Base-by-base conservation (phyloP, 2,329 filamentous ascomycete species). In the Curvularia sp. region DNA sequence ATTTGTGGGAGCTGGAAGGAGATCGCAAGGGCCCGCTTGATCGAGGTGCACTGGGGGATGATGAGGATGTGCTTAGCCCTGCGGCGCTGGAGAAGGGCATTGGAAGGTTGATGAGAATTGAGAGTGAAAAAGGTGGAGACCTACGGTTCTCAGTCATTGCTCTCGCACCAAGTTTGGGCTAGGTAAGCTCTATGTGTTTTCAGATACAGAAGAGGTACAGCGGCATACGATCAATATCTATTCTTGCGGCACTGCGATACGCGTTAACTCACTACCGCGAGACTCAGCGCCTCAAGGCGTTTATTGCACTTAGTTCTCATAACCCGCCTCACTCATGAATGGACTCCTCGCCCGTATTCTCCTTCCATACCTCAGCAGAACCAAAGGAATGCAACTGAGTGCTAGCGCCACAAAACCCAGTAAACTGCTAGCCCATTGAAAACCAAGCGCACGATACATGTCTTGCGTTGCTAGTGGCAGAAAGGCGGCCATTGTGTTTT, bases 401-500 rank as follows among this genome's bases (percentile, higher is more conserved):
- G 69, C 55, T 44, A 84, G 56, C 8, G 79, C 79, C 1, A 82
- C 48, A 35, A 83, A 80, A 0, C 72, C 82, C 22, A 84, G 62
- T 24, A 84, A 57, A 18, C 74, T 80, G 61, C 81, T 83, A 26
- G 82, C 82, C 81, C 81, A 84, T 1, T 80, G 73, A 47, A 82
- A 82, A 0, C 81, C 82, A 9, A 85, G 64, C 30, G 75, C 76
- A 1, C 73, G 73, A 62, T 84, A 84, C 80, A 84, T 81, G 42
- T 70, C 76, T 57, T 78, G 73, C 18, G 80, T 78, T 0, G 81
- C 80, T 22, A 85, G 64, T 0, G 82, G 82, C 54, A 84, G 63
- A 43, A 83, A 80, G 0, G 77, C 82, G 1, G 81, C 79, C 42
- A 82, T 77, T 4, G 79, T 61, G 55, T 84, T 84, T 68, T 85